Evolutionary conservation across 768 basidiomycete genomes (phyloP), one percentile per base, ranked within the genome.

Genomic region (Termitomyces sp.): DNA sequence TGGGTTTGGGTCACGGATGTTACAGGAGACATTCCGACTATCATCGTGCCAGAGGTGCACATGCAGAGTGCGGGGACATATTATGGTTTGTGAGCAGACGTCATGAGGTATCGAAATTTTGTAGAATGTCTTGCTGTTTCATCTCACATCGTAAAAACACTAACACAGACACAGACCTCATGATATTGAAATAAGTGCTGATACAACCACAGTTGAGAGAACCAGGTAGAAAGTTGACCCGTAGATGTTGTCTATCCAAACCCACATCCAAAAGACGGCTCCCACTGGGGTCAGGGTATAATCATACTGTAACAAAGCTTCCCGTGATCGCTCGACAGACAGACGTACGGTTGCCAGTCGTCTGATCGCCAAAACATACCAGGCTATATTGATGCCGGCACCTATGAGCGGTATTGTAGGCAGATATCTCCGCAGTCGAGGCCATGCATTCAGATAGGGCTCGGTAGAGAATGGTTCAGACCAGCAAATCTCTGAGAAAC

Each of bases 321-420:
- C 27, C 22, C 8, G 55, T 32, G 46, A 56, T 24, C 14, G 37
- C 12, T 4, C 16, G 2, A 22, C 32, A 12, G 43, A 20, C 6
- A 50, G 31, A 13, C 31, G 31, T 29, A 20, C 20, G 53, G 41
- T 32, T 8, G 85, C 77, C 31, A 88, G 64, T 29, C 71, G 68
- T 55, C 84, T 76, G 67, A 94, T 82, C 60, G 74, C 73, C 20
- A 87, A 72, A 18, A 68, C 67, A 69, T 92, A 88, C 90, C 90
- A 92, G 4, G 87, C 82, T 69, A 84, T 73, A 20, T 69, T 71
- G 9, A 79, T 68, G 0, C 87, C 82, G 1, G 86, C 88, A 0
- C 91, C 90, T 14, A 92, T 66, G 5, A 94, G 68, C 37, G 76
- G 77, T 26, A 90, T 76, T 16, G 76, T 72, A 3, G 78, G 73